Base-by-base conservation (phyloP, 306 rosid species). In the Vigna angularis region DNA sequence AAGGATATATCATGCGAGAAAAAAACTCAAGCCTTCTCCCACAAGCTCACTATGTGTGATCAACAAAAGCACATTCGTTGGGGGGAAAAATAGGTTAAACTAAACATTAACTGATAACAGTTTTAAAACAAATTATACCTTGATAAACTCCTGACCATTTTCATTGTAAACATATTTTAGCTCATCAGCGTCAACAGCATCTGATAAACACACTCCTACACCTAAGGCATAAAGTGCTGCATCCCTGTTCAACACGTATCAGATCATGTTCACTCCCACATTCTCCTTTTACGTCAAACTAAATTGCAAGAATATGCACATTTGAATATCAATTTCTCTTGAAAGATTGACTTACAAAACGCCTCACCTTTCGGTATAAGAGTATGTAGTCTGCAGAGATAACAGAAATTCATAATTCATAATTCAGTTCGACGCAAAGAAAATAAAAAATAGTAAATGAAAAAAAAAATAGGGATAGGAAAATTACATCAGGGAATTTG, bases 151-250 rank as follows among this genome's bases (percentile, higher is more conserved):
- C 84, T 87, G 97, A 18, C 99, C 96, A 63, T 80, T 81, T 71
- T 90, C 91, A 83, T 90, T 88, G 85, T 95, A 91, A 84, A 93
- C 91, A 80, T 85, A 95, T 82, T 95, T 90, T 64, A 95, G 98
- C 78, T 95, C 96, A 66, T 88, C 97, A 4, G 72, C 74, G 58
- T 95, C 98, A 45, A 91, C 90, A 14, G 99, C 96, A 78, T 95
- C 83, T 38, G 70, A 78, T 11, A 87, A 87, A 75, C 98, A 91
- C 9, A 89, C 97, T 71, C 99, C 99, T 40, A 93, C 74, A 15
- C 98, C 98, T 79, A 95, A 79, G 24, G 99, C 97, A 84, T 95
- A 95, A 70, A 91, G 72, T 45, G 88, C 93, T 30, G 83, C 93
- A 91, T 95, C 99, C 82, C 99, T 95, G 89, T 62, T 72, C 57